Base-by-base conservation (phyloP, 352 stramenopile species). In the Pythium diclinum region DNA sequence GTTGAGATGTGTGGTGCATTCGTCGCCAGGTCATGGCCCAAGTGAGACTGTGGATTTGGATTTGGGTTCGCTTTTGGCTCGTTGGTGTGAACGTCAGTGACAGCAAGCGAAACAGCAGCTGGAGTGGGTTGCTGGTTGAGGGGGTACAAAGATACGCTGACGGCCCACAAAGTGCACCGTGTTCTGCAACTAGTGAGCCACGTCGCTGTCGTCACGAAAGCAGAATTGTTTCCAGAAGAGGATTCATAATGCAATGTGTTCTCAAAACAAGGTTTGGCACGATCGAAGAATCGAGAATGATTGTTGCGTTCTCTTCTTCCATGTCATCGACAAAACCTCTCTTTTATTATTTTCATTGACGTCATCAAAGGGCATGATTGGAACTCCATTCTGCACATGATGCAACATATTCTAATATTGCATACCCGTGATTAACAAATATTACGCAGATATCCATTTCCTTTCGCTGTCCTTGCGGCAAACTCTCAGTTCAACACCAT, bases 281-380 rank as follows among this genome's bases (percentile, higher is more conserved):
- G 4, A 53, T 10, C 16, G 62, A 68, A 63, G 21, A 59, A 63
- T 68, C 62, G 54, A 68, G 62, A 68, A 68, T 68, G 62, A 63
- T 63, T 56, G 62, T 63, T 28, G 33, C 7, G 0, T 19, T 23
- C 1, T 9, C 40, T 16, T n/a, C n/a, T 9, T 48, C 6, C 10
- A 23, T 7, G 9, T 48, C n/a, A 8, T 49, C 13, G 42, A 49
- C 34, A 42, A 46, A 46, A 17, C 14, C 14, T 16, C 38, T 46
- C 38, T 46, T 19, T 19, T 16, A 46, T 19, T 46, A 19, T 11
- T 4, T 46, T 46, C 14, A 19, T 16, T 46, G 38, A 16, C 38
- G 25, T 28, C 25, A 28, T 28, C 25, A 28, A 28, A 28, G 25
- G 25, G 25, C n/a, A 28, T 28, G 25, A 28, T 28, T 28, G 3